Percentiles rank a stretch among this genome's conserved stretches.
phyloP scores from a whole-genome alignment of 164 flowering plant genomes.

The Chloranthus sessilifolius region DNA sequence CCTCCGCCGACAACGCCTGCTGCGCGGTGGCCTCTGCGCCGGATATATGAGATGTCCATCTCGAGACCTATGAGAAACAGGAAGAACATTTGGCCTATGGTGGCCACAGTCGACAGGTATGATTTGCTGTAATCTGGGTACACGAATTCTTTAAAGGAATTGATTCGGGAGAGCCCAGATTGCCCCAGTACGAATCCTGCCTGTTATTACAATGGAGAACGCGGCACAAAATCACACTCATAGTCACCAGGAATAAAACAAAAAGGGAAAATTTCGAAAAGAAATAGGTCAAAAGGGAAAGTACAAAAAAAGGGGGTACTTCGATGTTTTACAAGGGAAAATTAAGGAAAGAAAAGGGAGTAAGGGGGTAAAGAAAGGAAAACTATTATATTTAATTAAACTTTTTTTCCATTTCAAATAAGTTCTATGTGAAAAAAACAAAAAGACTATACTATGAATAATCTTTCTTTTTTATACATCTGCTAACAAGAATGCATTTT shows the following conservation, averaged over 20 bases:
- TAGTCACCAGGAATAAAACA: no score
- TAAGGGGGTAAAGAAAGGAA: no score
- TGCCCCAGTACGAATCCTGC: slow-evolving; percentile 68
- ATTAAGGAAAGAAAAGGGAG: no score
- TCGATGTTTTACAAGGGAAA: no score
- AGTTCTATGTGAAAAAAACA: no score
- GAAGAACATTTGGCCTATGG: slow-evolving; percentile 48
- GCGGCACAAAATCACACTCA: not conserved
- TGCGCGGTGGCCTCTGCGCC: slow-evolving; percentile 20
- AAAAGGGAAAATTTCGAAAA: not conserved
- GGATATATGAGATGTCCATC: slow-evolving; percentile 40
- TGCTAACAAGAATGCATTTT: no score
- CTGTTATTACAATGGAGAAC: slow-evolving; percentile 31
- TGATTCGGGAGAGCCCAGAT: slow-evolving; percentile 32
- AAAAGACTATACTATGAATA: no score
- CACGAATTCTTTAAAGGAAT: slow-evolving; percentile 15
- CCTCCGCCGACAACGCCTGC: slow-evolving; percentile 30
- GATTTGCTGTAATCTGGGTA: slow-evolving; percentile 13
- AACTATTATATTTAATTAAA: no score
- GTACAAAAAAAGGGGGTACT: no score
- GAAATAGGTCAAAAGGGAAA: not conserved
- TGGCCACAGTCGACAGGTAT: slow-evolving; percentile 17
- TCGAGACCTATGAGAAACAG: slow-evolving; percentile 69
- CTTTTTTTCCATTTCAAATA: no score
- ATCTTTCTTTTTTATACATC: no score